Base-by-base conservation (phyloP, 768 basidiomycete species). In the Daedalea quercina region DNA sequence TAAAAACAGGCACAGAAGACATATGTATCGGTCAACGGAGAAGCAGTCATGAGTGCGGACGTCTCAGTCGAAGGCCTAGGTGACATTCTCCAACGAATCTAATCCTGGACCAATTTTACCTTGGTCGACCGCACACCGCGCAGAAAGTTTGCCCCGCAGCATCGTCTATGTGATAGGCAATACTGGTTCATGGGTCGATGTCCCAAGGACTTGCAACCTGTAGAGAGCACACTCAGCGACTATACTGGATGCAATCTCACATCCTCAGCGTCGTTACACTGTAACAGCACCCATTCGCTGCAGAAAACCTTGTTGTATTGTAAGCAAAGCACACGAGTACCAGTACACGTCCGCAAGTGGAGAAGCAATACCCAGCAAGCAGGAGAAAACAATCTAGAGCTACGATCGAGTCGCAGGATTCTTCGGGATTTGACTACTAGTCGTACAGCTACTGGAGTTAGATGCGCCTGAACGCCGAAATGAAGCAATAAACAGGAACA, bases 401-500 rank as follows among this genome's bases (percentile, higher is more conserved):
- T 47, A 47, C 26, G n/a, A 33, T 24, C 28, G 22, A 12, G n/a
- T 47, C 17, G 31, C 33, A 28, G 13, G 28, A 4, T 34, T 47
- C 37, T 47, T 22, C 20, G 13, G 20, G 13, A 47, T 19, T 19
- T 9, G 19, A 44, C 8, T 20, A 44, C 22, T 24, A 23, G 44
- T 13, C n/a, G 26, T 45, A 45, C 22, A 47, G 8, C n/a, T 17
- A 26, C 26, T 34, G 11, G 28, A 33, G 15, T 20, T 47, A 11
- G 25, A 9, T 47, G 31, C 24, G 25, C 31, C 31, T 19, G 31
- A 47, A 28, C 7, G 24, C 46, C 22, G 28, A 52, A 52, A 23
- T 52, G 45, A 47, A 53, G 52, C 44, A 53, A 47, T 34, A 35
- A 44, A 52, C 25, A 44, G 20, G 4, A 44, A n/a, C 26, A 52